Base-by-base conservation (phyloP, 2,329 filamentous ascomycete genomes). In the Trichoderma sp. region DNA sequence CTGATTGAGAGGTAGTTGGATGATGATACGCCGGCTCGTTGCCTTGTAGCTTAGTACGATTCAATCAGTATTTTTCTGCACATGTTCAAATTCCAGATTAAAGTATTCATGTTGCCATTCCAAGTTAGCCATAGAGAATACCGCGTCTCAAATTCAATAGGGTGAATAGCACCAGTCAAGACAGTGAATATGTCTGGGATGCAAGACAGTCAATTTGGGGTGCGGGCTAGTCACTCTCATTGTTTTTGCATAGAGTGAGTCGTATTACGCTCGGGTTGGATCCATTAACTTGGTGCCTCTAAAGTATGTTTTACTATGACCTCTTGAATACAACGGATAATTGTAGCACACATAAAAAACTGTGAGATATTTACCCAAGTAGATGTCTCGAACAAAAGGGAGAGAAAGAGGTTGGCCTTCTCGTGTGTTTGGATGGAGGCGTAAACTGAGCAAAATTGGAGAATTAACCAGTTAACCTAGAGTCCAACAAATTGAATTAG, bases 321-420 rank as follows among this genome's bases (percentile, higher is more conserved):
- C 11, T 50, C n/a, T 12, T 50, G 3, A 20, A 20, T 12, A 12
- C 11, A 50, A 50, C 13, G 17, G 0, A 0, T 50, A 6, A 11
- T 23, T 20, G n/a, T 20, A 50, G 47, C 20, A 53, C 47, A 23
- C 0, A 53, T 3, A 53, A 53, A 3, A 53, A 6, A 53, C 11
- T 3, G 0, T 23, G 2, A 1, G 20, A 6, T 2, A 7, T 53
- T 53, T 23, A 3, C n/a, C 0, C 20, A 23, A 53, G 11, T 23
- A 53, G 1, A 23, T 53, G 20, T 20, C n/a, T 23, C 11, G 5
- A 53, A 53, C n/a, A 23, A 53, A 50, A 13, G 47, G 20, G 11
- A 12, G 0, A 23, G 9, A 53, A 53, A 23, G 20, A 53, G n/a
- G 20, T 13, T 53, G 47, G 11, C 47, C 6, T 23, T 23, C 47